Conservation (phyloP, 805 yeast genomes). For the Teunomyces panamensis region DNA sequence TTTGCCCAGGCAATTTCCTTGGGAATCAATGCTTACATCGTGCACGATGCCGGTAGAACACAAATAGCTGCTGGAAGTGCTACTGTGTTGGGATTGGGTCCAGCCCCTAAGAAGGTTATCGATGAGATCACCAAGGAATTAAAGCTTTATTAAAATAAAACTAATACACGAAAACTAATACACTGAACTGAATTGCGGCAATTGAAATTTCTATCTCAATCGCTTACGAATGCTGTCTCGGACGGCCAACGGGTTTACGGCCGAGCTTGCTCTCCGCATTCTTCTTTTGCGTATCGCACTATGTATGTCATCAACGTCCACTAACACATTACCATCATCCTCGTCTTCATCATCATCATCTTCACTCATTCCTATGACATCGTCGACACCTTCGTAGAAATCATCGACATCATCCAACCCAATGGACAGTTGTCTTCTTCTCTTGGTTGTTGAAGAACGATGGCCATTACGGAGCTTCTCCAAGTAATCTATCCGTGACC, state of each 20-base stretch:
- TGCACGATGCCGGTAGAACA: constrained; percentile 96
- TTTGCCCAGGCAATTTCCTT: constrained; percentile 78
- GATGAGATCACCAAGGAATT: constrained; percentile 81
- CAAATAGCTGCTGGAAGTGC: constrained; percentile 96
- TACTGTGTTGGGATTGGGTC: constrained; percentile 95
- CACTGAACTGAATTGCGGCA: background rate
- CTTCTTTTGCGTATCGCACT: constrained; percentile 21
- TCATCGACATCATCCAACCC: constrained; percentile 44
- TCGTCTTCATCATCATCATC: constrained; percentile 31
- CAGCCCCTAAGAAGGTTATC: constrained; percentile 80
- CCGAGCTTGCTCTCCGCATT: constrained; percentile 41
- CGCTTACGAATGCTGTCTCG: constrained; percentile 12
- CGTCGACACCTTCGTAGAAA: constrained; percentile 41
- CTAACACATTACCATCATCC: constrained; percentile 12
- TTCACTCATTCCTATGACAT: constrained; percentile 33
- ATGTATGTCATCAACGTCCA: constrained; percentile 23
- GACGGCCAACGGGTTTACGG: constrained; percentile 37
- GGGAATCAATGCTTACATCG: constrained; percentile 74
- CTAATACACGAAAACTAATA: constrained; percentile 22
- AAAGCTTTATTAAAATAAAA: constrained; percentile 55
- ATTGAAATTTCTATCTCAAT: constrained; percentile 5
- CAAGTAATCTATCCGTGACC: constrained; percentile 53
- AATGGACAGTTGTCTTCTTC: constrained; percentile 37
- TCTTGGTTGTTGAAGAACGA: constrained; percentile 24
- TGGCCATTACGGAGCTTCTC: constrained; percentile 36